Evolutionary conservation across 345 rosid species (phyloP), one percentile per base, ranked within the genome.

Genomic region (Pugionium cornutum): DNA sequence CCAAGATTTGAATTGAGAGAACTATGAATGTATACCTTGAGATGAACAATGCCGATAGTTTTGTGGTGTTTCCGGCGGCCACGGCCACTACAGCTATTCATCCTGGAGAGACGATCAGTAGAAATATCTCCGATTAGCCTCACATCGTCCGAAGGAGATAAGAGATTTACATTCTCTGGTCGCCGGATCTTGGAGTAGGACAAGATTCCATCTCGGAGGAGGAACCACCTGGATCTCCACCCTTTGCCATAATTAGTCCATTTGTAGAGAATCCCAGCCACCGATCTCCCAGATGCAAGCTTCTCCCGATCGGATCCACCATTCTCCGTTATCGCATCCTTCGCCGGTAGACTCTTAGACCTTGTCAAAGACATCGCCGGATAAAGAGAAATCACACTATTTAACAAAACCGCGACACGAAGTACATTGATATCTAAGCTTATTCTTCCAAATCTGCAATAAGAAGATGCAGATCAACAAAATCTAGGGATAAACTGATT

Each of bases 211-310:
- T 89, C 84, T 39, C 83, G 83, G 47, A 94, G 86, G 29, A 82
- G 72, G 72, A 94, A 90, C 97, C 96, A 94, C 58, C 99, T 82
- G 58, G 91, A 88, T 84, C 97, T 90, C 98, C 99, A 94, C 9
- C 99, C 97, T 66, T 86, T 90, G 1, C 99, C 92, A 82, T 83
- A 94, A 78, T 94, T 94, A 3, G 99, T 94, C 99, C 99, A 94
- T 79, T 94, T 94, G 52, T 85, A 78, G 39, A 94, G 78, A 6
- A 88, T 79, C 53, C 99, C 99, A 51, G 96, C 97, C 2, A 94
- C 92, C 9, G 87, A 86, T 80, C 91, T 86, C 70, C 60, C 67
- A 1, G 60, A 28, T 30, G 30, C 26, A 0, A 50, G 25, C 6
- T 69, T 64, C 56, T 69, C 58, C 42, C 54, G 62, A 48, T 79